Conservation (phyloP, 352 stramenopile species). For the Peronospora farinosa region DNA sequence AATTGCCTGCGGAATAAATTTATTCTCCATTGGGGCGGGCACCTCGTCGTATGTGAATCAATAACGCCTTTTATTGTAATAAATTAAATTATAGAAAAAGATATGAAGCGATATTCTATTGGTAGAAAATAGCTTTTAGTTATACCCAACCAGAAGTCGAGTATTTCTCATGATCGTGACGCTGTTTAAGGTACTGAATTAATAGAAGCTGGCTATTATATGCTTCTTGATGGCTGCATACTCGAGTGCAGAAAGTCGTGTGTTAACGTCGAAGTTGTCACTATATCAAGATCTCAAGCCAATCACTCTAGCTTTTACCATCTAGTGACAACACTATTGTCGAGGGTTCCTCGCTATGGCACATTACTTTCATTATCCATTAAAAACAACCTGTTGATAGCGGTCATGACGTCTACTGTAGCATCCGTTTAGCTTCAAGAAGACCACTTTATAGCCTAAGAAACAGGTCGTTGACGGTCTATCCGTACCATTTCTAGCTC, state of each 20-base stretch:
- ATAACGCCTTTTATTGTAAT: not conserved
- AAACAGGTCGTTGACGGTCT: conserved; percentile 54
- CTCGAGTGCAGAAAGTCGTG: too few species aligned
- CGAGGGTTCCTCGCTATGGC: conserved; percentile 39
- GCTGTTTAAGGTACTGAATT: too few species aligned
- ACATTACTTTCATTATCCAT: conserved; percentile 35
- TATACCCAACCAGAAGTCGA: not conserved
- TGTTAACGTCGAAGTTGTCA: too few species aligned
- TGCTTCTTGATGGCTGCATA: too few species aligned
- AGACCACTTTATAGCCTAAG: conserved; percentile 24
- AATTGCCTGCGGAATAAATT: conserved; percentile 88
- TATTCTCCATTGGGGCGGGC: conserved; percentile 69
- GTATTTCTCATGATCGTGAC: too few species aligned
- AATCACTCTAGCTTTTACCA: conserved; percentile 4
- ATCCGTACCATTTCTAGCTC: conserved; percentile 4
- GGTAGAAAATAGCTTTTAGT: not conserved
- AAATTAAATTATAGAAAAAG: too few species aligned
- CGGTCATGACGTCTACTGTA: too few species aligned
- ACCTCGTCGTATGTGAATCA: not conserved
- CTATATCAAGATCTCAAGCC: too few species aligned
- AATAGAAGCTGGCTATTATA: too few species aligned
- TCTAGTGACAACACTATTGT: conserved; percentile 36
- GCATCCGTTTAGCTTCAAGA: not conserved
- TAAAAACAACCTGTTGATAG: too few species aligned
- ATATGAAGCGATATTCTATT: not conserved